These are phyloP conservation scores for Crithidia bombi DNA, from an alignment of 208 protist genomes.

Conservation along the genomic window DNA sequence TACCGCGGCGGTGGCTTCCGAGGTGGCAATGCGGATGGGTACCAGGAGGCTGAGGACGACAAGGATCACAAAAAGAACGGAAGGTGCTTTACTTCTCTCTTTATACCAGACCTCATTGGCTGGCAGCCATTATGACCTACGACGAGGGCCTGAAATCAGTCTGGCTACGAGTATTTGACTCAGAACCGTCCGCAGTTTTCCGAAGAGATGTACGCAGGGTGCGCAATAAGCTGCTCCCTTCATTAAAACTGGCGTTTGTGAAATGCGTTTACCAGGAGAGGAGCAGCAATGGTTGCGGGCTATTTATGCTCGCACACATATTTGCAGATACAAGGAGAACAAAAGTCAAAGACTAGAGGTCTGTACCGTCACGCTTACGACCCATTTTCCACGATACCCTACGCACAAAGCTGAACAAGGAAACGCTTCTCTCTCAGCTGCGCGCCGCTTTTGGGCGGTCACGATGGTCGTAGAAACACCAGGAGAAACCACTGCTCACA, in stretches of 20 bases:
- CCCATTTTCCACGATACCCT: not conserved
- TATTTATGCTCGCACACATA: slow-evolving; percentile 1
- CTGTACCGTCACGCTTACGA: not conserved
- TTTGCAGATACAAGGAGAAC: not conserved
- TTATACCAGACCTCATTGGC: not conserved
- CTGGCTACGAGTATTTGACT: slow-evolving; percentile 2
- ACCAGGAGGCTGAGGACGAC: not conserved
- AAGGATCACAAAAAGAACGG: too few species aligned
- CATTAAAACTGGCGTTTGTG: not conserved
- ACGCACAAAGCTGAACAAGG: not conserved
- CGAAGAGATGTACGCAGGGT: not conserved
- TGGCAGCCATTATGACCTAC: not conserved
- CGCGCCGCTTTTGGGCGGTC: too few species aligned
- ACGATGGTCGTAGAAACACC: too few species aligned
- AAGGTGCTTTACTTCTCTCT: slow-evolving; percentile 5
- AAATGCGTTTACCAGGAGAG: not conserved
- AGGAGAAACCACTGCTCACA: too few species aligned
- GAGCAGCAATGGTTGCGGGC: slow-evolving; percentile 1
- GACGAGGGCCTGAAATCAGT: not conserved
- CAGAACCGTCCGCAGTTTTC: not conserved
- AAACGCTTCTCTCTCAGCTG: too few species aligned
- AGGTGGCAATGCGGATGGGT: not conserved
- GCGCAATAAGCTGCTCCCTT: not conserved
- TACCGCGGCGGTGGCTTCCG: slow-evolving; percentile 6
- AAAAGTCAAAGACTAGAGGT: too few species aligned